A percentile compares a stretch with the other conserved stretches of the same genome.
Evolutionary conservation across 2,329 filamentous ascomycete genomes (phyloP).

Genomic region (Tolypocladium amazonense): DNA sequence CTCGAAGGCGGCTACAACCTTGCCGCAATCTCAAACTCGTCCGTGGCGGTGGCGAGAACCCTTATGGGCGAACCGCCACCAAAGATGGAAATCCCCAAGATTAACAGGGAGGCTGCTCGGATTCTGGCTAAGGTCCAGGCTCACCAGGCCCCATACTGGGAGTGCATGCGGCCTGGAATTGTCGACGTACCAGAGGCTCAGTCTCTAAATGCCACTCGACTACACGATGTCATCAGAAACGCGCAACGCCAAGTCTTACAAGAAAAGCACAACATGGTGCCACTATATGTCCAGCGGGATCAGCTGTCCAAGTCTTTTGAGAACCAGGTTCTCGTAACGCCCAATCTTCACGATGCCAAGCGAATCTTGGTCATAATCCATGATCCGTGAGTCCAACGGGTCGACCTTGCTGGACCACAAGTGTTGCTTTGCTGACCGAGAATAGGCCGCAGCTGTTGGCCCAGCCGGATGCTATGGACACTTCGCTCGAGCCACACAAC

Average conservation of each 20-base stretch:
- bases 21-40: constrained; percentile 82
- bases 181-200: constrained; percentile 42
- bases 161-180: constrained; percentile 67
- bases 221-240: constrained; percentile 71
- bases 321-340: constrained; percentile 76
- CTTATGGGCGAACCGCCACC: constrained; percentile 90
- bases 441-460: constrained; percentile 56
- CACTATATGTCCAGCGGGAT: constrained; percentile 68
- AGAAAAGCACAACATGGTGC: constrained; percentile 65
- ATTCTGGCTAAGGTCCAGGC: constrained; percentile 49
- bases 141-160: constrained; percentile 66
- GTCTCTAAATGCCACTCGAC: constrained; percentile 44
- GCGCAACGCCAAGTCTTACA: constrained; percentile 65
- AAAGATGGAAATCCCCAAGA: constrained; percentile 42
- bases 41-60: constrained; percentile 80
- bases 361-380: constrained; percentile 81
- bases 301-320: constrained; percentile 67
- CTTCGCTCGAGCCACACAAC: constrained; percentile 71
- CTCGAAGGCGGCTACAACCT: constrained; percentile 96
- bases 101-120: constrained; percentile 46
- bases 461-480: constrained; percentile 58
- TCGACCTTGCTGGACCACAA: neutral
- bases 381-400: constrained; percentile 57
- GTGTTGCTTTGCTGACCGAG: constrained; percentile 8
- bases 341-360: constrained; percentile 52